These are phyloP conservation scores for Phytophthora tubulina DNA, from an alignment of 352 stramenopile species.

Conservation along the genomic window DNA sequence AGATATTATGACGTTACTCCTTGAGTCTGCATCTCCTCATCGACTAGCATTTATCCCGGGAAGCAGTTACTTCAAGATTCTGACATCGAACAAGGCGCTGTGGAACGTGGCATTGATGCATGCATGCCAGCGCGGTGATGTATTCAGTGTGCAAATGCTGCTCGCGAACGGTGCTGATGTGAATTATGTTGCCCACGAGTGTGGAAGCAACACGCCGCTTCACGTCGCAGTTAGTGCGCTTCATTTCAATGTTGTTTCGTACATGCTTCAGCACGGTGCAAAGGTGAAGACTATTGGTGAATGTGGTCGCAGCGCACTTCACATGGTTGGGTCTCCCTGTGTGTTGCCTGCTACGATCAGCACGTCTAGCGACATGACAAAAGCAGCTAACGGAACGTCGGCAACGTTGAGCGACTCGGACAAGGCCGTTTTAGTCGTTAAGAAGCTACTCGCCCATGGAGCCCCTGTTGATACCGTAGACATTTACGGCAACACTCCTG, in stretches of 20 bases:
- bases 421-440: slow-evolving; percentile 82
- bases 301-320: slow-evolving; percentile 72
- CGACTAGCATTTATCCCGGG: slow-evolving; percentile 87
- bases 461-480: slow-evolving; percentile 72
- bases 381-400: slow-evolving; percentile 32
- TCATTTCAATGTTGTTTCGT: slow-evolving; percentile 90
- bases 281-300: slow-evolving; percentile 83
- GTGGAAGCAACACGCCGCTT: slow-evolving; percentile 79
- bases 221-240: slow-evolving; percentile 83
- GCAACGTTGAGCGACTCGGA: slow-evolving; percentile 55
- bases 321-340: slow-evolving; percentile 83
- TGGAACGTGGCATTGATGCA: slow-evolving; percentile 92
- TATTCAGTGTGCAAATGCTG: slow-evolving; percentile 90
- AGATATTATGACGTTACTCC: slow-evolving; percentile 72
- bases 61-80: slow-evolving; percentile 89
- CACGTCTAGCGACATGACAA: slow-evolving; percentile 37
- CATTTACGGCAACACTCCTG: slow-evolving; percentile 84
- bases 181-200: slow-evolving; percentile 89
- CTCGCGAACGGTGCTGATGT: slow-evolving; percentile 88
- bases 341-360: slow-evolving; percentile 60
- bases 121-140: slow-evolving; percentile 84
- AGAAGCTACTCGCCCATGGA: slow-evolving; percentile 84
- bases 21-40: slow-evolving; percentile 75
- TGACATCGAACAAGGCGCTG: slow-evolving; percentile 87
- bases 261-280: slow-evolving; percentile 86